Evolutionary conservation across 2,329 filamentous ascomycete species (phyloP), one percentile per base, ranked within the genome.

Genomic region (Mycosphaerella arachidis): DNA sequence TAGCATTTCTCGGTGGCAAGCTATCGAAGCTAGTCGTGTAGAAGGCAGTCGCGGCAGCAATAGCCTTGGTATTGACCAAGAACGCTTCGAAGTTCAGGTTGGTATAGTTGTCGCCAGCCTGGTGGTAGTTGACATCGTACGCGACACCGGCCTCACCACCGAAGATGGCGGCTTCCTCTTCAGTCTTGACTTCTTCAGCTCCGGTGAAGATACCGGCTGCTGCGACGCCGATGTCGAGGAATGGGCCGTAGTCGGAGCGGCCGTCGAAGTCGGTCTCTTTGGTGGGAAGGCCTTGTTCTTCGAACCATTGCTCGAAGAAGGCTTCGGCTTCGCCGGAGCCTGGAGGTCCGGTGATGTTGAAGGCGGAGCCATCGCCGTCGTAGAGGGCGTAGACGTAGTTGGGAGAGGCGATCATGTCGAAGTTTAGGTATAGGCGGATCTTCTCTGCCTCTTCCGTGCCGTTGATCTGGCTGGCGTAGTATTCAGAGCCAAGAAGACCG

Each of bases 201-300:
- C 90, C 90, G 1, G 89, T 91, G 57, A 89, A 88, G 62, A 92
- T 84, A 31, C 90, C 90, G 27, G 90, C 89, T 0, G 84, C 84
- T 0, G 90, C 87, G 46, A 92, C 91, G 13, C 66, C 69, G 13
- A 50, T 58, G 30, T 84, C 81, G 68, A 92, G 87, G 77, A 93
- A 92, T 1, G 85, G 87, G 54, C 86, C 88, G 68, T 93, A 93
- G 74, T 94, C 90, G 63, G 86, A 90, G 60, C 90, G 86, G 6
- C 90, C 90, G 67, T 91, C 87, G 66, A 94, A 93, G 1, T 85
- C 83, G 30, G 89, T 89, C 59, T 88, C 84, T 0, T 85, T 88
- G 71, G 86, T 87, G 73, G 86, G 86, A 58, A 86, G 79, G 1
- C 81, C 86, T 24, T 86, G 79, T 1, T 78, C 74, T 61, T 80